Evolutionary conservation across 768 basidiomycete genomes (phyloP), one percentile per base, ranked within the genome.

Genomic region (Glaciozyma martinii): DNA sequence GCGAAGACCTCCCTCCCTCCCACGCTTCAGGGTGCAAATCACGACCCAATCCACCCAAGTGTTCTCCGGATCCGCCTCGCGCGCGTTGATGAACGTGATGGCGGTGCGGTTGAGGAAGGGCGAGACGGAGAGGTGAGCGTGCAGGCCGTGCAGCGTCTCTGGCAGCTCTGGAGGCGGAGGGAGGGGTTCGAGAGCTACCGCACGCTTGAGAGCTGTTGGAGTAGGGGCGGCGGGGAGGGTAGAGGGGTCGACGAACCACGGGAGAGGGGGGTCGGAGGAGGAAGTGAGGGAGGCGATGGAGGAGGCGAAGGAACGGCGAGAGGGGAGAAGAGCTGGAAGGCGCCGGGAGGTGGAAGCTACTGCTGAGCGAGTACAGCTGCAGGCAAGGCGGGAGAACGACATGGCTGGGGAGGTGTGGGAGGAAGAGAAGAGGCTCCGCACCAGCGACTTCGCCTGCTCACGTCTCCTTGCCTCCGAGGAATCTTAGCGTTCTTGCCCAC

Each of bases 1-100:
- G 13, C 67, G 29, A 10, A 73, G 57, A 5, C 72, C 67, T 18
- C 72, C 43, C 42, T 73, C 72, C 46, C 72, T 44, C 9, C 72
- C 72, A 10, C 61, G 43, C 19, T 60, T 46, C 19, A 73, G 43
- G 0, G 57, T 65, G 10, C 65, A 61, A 4, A 68, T n/a, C 25
- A 73, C 67, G n/a, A 71, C 65, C 70, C 70, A 73, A 32, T 73
- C 72, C 27, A 60, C 59, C 72, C 72, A 73, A 40, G 50, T 66
- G 3, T 52, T 61, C 53, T 58, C 63, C 13, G 66, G 67, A 30
- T 68, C 70, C 2, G 63, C 63, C 56, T 68, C 65, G 25, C 68
- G 52, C 19, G 72, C 67, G 33, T 73, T 56, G 53, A 73, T 73
- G 63, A 69, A 73, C 15, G 32, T 62, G 47, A 73, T 43, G 8